A percentile compares a stretch with the other conserved stretches of the same genome.
Conservation (phyloP, 345 rosid genomes). For the Pistacia vera region DNA sequence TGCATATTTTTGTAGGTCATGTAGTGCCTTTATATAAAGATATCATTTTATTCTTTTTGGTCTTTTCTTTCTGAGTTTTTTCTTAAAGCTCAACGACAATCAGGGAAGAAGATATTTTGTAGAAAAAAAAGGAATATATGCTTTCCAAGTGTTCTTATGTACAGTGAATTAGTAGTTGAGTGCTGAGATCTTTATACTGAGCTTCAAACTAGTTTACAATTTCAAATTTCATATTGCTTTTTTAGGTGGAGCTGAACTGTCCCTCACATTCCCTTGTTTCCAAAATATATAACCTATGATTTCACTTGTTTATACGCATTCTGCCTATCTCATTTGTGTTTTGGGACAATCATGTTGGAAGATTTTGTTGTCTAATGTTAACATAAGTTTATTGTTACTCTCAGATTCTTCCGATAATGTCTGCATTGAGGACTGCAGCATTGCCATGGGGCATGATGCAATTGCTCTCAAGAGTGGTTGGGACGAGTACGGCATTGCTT, state of each 20-base stretch:
- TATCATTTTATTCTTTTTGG: neutral
- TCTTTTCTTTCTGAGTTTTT: neutral
- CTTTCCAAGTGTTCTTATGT: neutral
- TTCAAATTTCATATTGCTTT: neutral
- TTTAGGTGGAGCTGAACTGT: neutral
- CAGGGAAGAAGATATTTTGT: neutral
- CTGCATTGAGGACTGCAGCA: slow-evolving; percentile 80
- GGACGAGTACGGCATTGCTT: slow-evolving; percentile 91
- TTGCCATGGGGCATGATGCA: slow-evolving; percentile 73
- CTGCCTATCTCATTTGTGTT: neutral
- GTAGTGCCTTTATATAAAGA: neutral
- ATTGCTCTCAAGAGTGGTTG: slow-evolving; percentile 90
- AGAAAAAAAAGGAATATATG: neutral
- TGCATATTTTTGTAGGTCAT: neutral
- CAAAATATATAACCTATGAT: neutral
- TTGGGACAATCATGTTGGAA: neutral
- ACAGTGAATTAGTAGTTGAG: neutral
- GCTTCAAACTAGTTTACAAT: neutral
- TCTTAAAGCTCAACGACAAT: neutral
- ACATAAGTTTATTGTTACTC: neutral
- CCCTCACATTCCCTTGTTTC: neutral
- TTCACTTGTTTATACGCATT: neutral
- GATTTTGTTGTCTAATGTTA: slow-evolving; percentile 4
- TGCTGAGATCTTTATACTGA: neutral
- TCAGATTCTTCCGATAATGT: slow-evolving; percentile 90